Evolutionary conservation across 176 grass and related monocot genomes (phyloP).

Genomic region (Musa itinerans): DNA sequence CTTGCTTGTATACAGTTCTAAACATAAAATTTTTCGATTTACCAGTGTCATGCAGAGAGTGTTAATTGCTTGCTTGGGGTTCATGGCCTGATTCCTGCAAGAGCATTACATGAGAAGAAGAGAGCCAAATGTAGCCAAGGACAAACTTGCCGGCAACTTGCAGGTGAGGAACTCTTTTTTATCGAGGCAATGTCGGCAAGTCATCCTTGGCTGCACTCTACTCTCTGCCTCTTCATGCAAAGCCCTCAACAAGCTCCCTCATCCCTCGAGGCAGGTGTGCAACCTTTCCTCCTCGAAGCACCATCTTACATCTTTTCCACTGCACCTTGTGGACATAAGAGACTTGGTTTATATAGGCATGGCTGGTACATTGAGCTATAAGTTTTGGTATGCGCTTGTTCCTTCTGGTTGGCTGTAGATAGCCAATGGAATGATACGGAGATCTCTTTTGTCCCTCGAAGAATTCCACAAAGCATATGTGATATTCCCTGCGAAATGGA

Average conservation of each 20-base stretch:
- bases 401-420: neutral
- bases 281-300: neutral
- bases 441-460: neutral
- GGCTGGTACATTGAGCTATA: neutral
- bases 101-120: neutral
- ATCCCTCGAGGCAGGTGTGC: neutral
- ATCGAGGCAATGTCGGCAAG: neutral
- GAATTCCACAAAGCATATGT: neutral
- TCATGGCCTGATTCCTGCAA: slow-evolving; percentile 5
- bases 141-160: too few species aligned
- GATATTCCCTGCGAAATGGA: neutral
- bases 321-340: neutral
- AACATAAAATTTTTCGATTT: neutral
- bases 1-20: too few species aligned
- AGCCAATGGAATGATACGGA: neutral
- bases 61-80: neutral
- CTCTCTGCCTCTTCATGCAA: too few species aligned
- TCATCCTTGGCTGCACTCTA: neutral
- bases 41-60: neutral
- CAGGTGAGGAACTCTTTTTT: too few species aligned
- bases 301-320: neutral
- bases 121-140: too few species aligned
- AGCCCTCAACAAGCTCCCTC: neutral
- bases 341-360: neutral
- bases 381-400: neutral